Conservation (phyloP, 805 yeast species). For the Nakazawaea anatomiae region DNA sequence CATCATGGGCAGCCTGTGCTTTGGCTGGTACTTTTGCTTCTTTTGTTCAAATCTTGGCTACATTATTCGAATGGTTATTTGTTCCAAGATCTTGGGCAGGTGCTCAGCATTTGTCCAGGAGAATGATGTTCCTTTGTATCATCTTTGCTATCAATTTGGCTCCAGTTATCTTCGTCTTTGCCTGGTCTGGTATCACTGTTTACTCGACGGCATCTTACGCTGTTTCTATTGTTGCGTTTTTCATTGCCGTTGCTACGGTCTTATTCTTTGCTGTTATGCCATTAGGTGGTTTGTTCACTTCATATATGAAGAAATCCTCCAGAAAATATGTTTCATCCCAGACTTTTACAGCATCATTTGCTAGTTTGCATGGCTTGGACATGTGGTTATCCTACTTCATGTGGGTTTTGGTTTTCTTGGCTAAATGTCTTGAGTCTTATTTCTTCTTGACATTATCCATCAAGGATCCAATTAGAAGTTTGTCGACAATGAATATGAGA, state of each 20-base stretch:
- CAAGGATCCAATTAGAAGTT: slow-evolving; percentile 90
- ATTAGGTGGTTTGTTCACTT: slow-evolving; percentile 90
- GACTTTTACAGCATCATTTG: slow-evolving; percentile 90
- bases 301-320: slow-evolving; percentile 80
- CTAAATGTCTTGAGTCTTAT: slow-evolving; percentile 88
- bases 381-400: slow-evolving; percentile 94
- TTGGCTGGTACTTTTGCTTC: slow-evolving; percentile 88
- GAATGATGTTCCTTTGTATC: slow-evolving; percentile 67
- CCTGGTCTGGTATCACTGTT: slow-evolving; percentile 64
- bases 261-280: slow-evolving; percentile 93
- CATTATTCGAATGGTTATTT: slow-evolving; percentile 88
- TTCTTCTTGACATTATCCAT: slow-evolving; percentile 83
- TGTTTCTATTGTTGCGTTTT: slow-evolving; percentile 82
- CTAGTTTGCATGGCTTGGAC: slow-evolving; percentile 77
- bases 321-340: slow-evolving; percentile 91
- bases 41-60: slow-evolving; percentile 77
- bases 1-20: slow-evolving; percentile 90
- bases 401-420: slow-evolving; percentile 86
- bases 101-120: slow-evolving; percentile 91
- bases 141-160: slow-evolving; percentile 71
- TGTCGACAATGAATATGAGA: slow-evolving; percentile 83
- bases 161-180: slow-evolving; percentile 81
- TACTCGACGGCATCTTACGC: slow-evolving; percentile 68
- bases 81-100: slow-evolving; percentile 99
- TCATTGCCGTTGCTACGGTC: slow-evolving; percentile 79